Conservation (phyloP, 768 basidiomycete species). For the Lentinus brumalis region DNA sequence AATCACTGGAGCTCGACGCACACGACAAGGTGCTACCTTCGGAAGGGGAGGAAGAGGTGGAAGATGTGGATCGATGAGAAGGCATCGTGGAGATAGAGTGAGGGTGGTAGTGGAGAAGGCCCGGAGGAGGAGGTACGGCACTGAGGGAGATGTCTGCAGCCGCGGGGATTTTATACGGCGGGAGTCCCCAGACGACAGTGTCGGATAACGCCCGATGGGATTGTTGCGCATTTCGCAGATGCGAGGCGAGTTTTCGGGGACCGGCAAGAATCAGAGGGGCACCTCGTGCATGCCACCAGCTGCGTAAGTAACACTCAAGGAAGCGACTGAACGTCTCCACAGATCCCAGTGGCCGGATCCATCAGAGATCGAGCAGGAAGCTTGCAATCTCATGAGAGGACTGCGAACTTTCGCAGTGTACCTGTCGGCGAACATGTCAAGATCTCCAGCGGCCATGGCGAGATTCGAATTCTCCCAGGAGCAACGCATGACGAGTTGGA, state of each 20-base stretch:
- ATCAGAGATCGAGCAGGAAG: neutral
- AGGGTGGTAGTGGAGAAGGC: neutral
- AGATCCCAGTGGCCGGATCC: neutral
- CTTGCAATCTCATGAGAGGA: neutral
- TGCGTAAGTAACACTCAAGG: neutral
- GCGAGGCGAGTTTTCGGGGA: conserved; percentile 2
- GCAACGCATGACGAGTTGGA: conserved; percentile 10
- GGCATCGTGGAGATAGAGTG: conserved; percentile 20
- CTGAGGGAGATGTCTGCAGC: neutral
- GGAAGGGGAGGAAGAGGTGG: neutral
- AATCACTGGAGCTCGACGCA: neutral
- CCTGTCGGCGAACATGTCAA: neutral
- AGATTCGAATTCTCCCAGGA: conserved; percentile 1
- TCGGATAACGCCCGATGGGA: neutral
- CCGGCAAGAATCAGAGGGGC: neutral
- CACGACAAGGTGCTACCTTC: conserved; percentile 9
- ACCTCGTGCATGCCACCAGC: neutral
- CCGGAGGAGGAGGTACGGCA: conserved; percentile 6
- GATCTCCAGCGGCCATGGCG: neutral
- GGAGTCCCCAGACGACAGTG: neutral
- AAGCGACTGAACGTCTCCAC: neutral
- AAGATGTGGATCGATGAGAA: conserved; percentile 1
- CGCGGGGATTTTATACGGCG: conserved; percentile 2
- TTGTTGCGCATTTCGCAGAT: neutral
- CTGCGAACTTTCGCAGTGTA: neutral